A percentile compares a stretch with the other conserved stretches of the same genome.
Evolutionary conservation across 371 early-diverging fungal genomes (phyloP).

Genomic region (Mucor saturninus): DNA sequence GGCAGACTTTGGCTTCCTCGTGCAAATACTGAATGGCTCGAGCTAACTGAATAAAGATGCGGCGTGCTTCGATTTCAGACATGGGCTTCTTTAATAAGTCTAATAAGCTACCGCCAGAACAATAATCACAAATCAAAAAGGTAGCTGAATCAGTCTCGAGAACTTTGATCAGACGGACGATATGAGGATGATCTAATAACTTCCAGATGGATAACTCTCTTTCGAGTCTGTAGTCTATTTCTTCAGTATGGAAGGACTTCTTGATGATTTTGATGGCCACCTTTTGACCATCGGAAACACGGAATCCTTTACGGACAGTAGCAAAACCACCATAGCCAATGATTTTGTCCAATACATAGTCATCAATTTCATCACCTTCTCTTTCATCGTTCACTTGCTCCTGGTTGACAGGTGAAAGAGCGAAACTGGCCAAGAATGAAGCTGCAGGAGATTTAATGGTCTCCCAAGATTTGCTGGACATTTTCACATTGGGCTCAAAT

Average conservation of each 20-base stretch:
- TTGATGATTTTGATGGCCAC: conserved; percentile 59
- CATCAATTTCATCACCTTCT: conserved; percentile 72
- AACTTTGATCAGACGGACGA: conserved; percentile 64
- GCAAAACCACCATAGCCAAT: conserved; percentile 71
- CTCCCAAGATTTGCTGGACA: conserved; percentile 54
- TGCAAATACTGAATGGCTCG: conserved; percentile 82
- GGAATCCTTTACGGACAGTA: conserved; percentile 63
- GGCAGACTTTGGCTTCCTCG: conserved; percentile 68
- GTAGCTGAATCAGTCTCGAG: conserved; percentile 67
- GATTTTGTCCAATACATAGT: conserved; percentile 57
- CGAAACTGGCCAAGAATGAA: conserved; percentile 60
- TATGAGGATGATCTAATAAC: conserved; percentile 65
- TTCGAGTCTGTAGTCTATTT: conserved; percentile 35
- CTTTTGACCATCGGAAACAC: conserved; percentile 35
- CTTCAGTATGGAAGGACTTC: conserved; percentile 16
- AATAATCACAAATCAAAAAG: conserved; percentile 72
- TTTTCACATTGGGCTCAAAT: conserved; percentile 14
- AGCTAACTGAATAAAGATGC: conserved; percentile 71
- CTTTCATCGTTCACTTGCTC: conserved; percentile 35
- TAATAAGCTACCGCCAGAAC: conserved; percentile 57
- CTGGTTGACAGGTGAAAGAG: conserved; percentile 29
- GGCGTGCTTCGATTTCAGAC: conserved; percentile 49
- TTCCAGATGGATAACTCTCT: conserved; percentile 70
- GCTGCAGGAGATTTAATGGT: conserved; percentile 60
- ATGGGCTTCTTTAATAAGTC: conserved; percentile 48